Evolutionary conservation across 1,139 yeast species (phyloP), one percentile per base, ranked within the genome.

Genomic region (Blastobotrys elegans): DNA sequence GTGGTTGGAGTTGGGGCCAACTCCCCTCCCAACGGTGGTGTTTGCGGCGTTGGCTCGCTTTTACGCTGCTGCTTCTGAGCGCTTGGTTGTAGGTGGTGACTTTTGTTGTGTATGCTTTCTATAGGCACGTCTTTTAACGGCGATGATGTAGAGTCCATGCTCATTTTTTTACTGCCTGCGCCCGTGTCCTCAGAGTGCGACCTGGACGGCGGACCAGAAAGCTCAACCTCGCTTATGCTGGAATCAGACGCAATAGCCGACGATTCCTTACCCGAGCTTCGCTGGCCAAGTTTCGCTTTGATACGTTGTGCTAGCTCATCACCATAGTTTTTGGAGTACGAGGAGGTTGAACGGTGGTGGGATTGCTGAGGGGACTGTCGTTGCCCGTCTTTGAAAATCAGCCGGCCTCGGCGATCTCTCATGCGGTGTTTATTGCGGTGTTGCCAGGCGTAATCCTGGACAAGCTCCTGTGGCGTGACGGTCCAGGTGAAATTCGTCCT

Each of bases 401-500:
- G 20, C 35, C 41, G 30, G 13, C 46, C 46, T 16, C 14, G 16
- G 7, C 41, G 10, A 46, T 73, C 72, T 35, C 67, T 66, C 44
- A 86, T 65, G 55, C 82, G 82, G 56, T 74, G 69, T 80, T 86
- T 80, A 58, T 83, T 84, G n/a, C 69, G 64, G 7, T 74, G 68
- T 55, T 90, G 71, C 92, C 95, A 86, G 0, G 75, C 67, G 21
- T 73, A 54, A 61, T 87, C 95, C 44, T 77, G 73, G 7, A 79
- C 66, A 32, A 75, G 63, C 59, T 87, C 96, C 46, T 77, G 71
- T 40, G 82, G 64, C 47, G 81, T 85, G 2, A 86, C 74, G 37
- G 83, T 80, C 95, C 95, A 87, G 4, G 72, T 64, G 27, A 70
- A 57, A 17, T 63, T 64, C 42, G 66, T 70, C 14, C 21, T 20